Evolutionary conservation across 2,329 filamentous ascomycete genomes (phyloP), one percentile per base, ranked within the genome.

Genomic region (Harringtonia aguacate): DNA sequence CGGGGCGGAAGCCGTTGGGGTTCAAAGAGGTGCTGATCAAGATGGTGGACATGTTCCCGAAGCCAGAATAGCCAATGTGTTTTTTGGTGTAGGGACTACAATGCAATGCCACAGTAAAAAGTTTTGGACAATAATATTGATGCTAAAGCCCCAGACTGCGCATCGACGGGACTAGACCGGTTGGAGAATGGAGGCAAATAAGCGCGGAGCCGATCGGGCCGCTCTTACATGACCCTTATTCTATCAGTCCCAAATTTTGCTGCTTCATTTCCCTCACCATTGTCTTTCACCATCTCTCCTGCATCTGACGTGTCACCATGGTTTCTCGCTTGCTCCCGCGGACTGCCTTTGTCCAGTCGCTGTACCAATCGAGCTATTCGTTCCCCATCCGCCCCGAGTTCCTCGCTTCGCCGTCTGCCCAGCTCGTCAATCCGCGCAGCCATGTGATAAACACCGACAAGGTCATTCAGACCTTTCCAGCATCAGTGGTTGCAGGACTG

Each of bases 371-470:
- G 4, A 43, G 41, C 18, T 43, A 33, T 33, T 18, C 41, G 14
- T 33, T 38, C 9, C 41, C 41, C 14, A 24, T 43, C 35, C 34
- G 41, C 13, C 35, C 41, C 17, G 41, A 43, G 35, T 43, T 43
- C 33, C 41, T 43, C 27, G 9, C 41, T 5, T 43, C 41, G 35
- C 10, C 35, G 15, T 43, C 41, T 14, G 41, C 35, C 41, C n/a
- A 18, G 29, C 13, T 31, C 15, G 35, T 43, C 28, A 43, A 43
- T 20, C 41, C 41, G 20, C 41, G 35, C 18, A 14, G 15, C 41
- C 41, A 43, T 43, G 28, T 43, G 3, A 33, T 38, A 8, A 43
- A 38, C 27, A 43, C 41, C 13, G 41, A 43, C 28, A 43, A 33
- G 4, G 35, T 43, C 28, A 24, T 21, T 1, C 41, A 43, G 35